Evolutionary conservation across 768 basidiomycete genomes (phyloP).

Genomic region (Lactifluus piperatus): DNA sequence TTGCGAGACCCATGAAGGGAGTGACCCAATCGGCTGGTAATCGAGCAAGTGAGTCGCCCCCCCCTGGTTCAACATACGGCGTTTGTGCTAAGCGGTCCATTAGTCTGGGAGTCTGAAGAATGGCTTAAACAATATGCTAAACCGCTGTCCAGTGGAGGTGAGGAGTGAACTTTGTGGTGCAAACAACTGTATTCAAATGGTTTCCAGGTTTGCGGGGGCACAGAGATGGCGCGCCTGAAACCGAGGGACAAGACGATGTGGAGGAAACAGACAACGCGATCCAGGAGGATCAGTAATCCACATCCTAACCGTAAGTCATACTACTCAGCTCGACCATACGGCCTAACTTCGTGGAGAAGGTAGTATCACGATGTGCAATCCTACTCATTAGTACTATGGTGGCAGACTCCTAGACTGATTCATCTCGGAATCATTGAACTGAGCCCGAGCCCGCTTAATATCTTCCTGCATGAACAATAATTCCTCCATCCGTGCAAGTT

Average conservation of each 20-base stretch:
- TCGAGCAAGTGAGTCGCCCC: slow-evolving; percentile 54
- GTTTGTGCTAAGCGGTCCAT: neutral
- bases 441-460: slow-evolving; percentile 78
- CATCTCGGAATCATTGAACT: slow-evolving; percentile 56
- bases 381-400: slow-evolving; percentile 17
- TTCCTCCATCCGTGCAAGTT: slow-evolving; percentile 88
- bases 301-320: neutral
- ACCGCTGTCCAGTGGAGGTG: slow-evolving; percentile 66
- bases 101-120: slow-evolving; percentile 96
- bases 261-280: slow-evolving; percentile 28
- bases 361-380: slow-evolving; percentile 9
- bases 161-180: slow-evolving; percentile 5
- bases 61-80: neutral
- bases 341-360: neutral
- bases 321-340: neutral
- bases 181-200: neutral
- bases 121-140: slow-evolving; percentile 82
- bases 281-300: slow-evolving; percentile 54
- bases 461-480: slow-evolving; percentile 90
- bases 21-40: slow-evolving; percentile 54
- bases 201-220: slow-evolving; percentile 42
- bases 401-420: slow-evolving; percentile 40
- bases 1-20: slow-evolving; percentile 76
- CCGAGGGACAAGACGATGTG: slow-evolving; percentile 22
- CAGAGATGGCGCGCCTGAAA: slow-evolving; percentile 21